These are phyloP conservation scores for Pontederia crassipes DNA, from an alignment of 176 grass and related monocot species.

Conservation along the genomic window DNA sequence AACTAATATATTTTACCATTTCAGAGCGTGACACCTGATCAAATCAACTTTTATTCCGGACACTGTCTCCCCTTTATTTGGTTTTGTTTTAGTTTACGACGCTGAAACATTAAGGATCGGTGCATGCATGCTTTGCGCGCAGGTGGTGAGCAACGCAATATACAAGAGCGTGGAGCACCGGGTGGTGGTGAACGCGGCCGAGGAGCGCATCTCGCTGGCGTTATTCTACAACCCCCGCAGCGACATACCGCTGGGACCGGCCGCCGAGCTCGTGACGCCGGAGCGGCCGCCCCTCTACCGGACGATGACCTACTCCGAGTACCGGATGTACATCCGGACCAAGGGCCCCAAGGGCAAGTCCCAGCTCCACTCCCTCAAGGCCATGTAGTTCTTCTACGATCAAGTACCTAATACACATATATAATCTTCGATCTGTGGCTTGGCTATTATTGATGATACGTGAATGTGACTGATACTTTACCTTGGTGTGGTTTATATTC, in stretches of 20 bases:
- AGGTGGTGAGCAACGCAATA: conserved; percentile 64
- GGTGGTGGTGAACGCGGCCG: conserved; percentile 40
- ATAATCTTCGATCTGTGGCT: no score
- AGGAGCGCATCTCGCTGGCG: conserved; percentile 69
- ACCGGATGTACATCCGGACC: conserved; percentile 49
- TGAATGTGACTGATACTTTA: no score
- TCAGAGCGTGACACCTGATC: no score
- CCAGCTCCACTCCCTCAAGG: conserved; percentile 51
- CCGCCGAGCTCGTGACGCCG: conserved; percentile 28
- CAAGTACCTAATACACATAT: no score
- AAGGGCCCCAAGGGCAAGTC: conserved; percentile 58
- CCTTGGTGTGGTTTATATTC: no score
- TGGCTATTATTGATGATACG: no score
- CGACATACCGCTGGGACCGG: conserved; percentile 46
- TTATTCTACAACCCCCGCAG: conserved; percentile 80
- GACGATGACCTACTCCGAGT: conserved; percentile 68
- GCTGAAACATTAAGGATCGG: no score
- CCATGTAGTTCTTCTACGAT: not conserved
- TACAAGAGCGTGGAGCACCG: conserved; percentile 83
- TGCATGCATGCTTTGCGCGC: not conserved
- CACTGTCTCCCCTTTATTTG: no score
- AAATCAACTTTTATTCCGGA: no score
- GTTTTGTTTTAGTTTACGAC: no score
- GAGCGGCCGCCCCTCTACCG: conserved; percentile 54
- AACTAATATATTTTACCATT: no score